Percentiles rank a stretch among this genome's conserved stretches.
Evolutionary conservation across 1,284 basidiomycete species (phyloP).

Genomic region (Pulchroboletus neoregius): DNA sequence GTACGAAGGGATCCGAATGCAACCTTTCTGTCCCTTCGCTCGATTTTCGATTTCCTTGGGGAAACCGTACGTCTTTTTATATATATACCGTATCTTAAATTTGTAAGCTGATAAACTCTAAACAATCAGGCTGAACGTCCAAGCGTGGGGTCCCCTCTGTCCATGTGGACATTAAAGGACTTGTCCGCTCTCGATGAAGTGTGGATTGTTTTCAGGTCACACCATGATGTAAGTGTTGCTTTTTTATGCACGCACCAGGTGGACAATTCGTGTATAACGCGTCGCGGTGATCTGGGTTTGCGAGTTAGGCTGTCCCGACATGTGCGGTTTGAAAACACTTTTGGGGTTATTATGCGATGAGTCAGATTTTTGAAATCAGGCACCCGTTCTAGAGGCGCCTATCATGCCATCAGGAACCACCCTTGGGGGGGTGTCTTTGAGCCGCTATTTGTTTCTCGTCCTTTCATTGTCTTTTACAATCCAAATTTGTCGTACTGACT

Average conservation of each 20-base stretch:
- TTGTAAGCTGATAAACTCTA: slow-evolving; percentile 8
- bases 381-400: slow-evolving; percentile 9
- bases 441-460: slow-evolving; percentile 5
- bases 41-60: slow-evolving; percentile 24
- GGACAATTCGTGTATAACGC: neutral
- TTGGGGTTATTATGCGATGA: slow-evolving; percentile 2
- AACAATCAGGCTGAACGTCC: slow-evolving; percentile 13
- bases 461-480: slow-evolving; percentile 4
- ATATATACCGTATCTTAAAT: too few relatives aligned
- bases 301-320: too few relatives aligned
- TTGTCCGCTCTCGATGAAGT: slow-evolving; percentile 35
- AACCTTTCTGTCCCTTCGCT: slow-evolving; percentile 36
- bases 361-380: slow-evolving; percentile 25
- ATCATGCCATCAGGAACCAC: neutral
- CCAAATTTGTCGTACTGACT: slow-evolving; percentile 19
- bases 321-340: neutral
- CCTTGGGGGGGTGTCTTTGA: neutral
- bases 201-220: slow-evolving; percentile 56
- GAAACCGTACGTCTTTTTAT: slow-evolving; percentile 19
- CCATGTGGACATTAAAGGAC: slow-evolving; percentile 46
- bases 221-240: slow-evolving; percentile 51
- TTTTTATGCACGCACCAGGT: neutral
- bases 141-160: slow-evolving; percentile 25
- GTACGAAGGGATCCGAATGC: slow-evolving; percentile 24
- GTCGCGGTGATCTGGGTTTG: slow-evolving; percentile 12